phyloP scores from a whole-genome alignment of 352 stramenopile species.

The Pythium sp. region DNA sequence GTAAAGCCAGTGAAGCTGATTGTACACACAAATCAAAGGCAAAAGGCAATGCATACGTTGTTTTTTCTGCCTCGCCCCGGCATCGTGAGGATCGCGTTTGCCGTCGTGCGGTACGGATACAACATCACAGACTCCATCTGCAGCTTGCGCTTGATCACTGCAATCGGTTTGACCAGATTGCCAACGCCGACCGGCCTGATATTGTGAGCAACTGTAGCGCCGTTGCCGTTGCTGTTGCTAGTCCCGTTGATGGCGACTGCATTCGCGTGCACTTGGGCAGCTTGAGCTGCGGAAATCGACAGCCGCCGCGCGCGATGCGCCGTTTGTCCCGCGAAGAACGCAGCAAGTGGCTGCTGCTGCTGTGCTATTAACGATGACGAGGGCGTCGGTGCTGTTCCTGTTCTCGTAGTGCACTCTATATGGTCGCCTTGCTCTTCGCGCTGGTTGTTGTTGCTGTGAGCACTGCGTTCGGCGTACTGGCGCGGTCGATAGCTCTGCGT shows the following conservation, averaged over 20 bases:
- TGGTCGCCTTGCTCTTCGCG: not conserved
- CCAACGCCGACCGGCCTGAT: not conserved
- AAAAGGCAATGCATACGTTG: slow-evolving; percentile 16
- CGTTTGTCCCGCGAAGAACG: slow-evolving; percentile 23
- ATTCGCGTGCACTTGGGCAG: slow-evolving; percentile 19
- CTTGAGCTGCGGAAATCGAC: slow-evolving; percentile 17
- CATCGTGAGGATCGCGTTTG: slow-evolving; percentile 9
- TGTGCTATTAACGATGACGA: not conserved
- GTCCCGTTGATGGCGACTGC: not conserved
- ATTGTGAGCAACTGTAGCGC: slow-evolving; percentile 4
- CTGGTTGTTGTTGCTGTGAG: slow-evolving; percentile 13
- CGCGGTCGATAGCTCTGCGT: not conserved
- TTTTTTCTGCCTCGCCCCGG: slow-evolving; percentile 23
- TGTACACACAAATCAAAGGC: not conserved
- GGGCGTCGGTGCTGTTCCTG: not conserved
- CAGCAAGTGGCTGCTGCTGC: slow-evolving; percentile 19
- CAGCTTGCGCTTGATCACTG: slow-evolving; percentile 16
- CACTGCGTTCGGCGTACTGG: slow-evolving; percentile 11
- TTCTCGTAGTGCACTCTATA: not conserved
- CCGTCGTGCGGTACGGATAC: slow-evolving; percentile 11
- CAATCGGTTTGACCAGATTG: slow-evolving; percentile 5
- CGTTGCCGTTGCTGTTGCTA: slow-evolving; percentile 1
- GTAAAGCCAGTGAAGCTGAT: not conserved
- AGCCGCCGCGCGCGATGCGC: slow-evolving; percentile 16
- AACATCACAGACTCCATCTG: slow-evolving; percentile 16